Percentiles rank a stretch among this genome's conserved stretches.
Evolutionary conservation across 805 yeast species (phyloP).

Genomic region (Starmerella vitae): DNA sequence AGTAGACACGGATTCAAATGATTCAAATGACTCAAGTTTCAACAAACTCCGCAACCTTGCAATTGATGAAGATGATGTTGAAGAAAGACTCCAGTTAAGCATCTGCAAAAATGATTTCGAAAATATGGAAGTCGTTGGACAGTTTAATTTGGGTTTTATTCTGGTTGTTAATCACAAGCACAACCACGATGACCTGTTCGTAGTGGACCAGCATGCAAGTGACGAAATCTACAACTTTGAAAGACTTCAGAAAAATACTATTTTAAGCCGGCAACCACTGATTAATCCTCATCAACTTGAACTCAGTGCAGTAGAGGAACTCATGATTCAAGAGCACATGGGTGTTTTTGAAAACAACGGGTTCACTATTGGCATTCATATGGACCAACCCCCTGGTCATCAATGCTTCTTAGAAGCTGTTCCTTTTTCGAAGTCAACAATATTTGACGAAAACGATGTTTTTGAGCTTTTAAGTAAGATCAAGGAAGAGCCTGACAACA

Average conservation of each 20-base stretch:
- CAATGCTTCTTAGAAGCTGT: conserved; percentile 44
- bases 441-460: conserved; percentile 53
- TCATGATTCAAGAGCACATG: conserved; percentile 48
- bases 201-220: conserved; percentile 94
- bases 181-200: conserved; percentile 48
- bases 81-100: conserved; percentile 42
- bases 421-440: conserved; percentile 59
- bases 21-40: neutral
- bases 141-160: conserved; percentile 92
- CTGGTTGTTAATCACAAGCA: conserved; percentile 40
- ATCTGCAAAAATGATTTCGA: conserved; percentile 61
- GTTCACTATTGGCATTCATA: conserved; percentile 43
- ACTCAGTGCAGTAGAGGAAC: conserved; percentile 64
- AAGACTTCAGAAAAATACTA: conserved; percentile 39
- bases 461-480: conserved; percentile 62
- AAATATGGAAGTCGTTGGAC: conserved; percentile 74
- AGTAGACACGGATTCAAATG: conserved; percentile 1
- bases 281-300: conserved; percentile 47
- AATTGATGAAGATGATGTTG: conserved; percentile 39
- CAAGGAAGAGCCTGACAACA: conserved; percentile 39
- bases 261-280: conserved; percentile 55
- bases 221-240: conserved; percentile 94
- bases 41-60: conserved; percentile 23
- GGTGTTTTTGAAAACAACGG: conserved; percentile 61
- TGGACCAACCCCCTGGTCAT: conserved; percentile 41